Evolutionary conservation across 805 yeast genomes (phyloP).

Genomic region (Metschnikowia cerradonensis): DNA sequence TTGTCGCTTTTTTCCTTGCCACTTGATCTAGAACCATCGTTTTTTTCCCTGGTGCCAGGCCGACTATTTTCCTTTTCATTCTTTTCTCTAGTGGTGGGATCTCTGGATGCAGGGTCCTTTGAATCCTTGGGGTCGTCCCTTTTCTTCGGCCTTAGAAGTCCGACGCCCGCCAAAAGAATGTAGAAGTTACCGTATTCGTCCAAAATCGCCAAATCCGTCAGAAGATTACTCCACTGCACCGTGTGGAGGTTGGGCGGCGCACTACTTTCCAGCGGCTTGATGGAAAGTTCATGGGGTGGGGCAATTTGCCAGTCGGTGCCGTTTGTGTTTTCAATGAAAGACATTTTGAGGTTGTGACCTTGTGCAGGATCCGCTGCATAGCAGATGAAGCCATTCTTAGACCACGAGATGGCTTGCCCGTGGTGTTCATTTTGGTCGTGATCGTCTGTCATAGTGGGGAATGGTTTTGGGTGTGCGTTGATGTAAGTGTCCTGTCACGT

Average conservation of each 20-base stretch:
- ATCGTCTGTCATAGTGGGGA: background rate
- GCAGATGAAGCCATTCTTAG: constrained; percentile 80
- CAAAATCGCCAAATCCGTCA: constrained; percentile 76
- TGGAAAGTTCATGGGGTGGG: constrained; percentile 39
- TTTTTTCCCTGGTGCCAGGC: background rate
- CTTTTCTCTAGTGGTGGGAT: background rate
- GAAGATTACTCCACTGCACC: constrained; percentile 72
- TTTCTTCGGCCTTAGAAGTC: constrained; percentile 20
- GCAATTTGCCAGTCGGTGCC: constrained; percentile 81
- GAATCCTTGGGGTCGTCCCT: background rate
- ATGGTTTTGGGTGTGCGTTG: background rate
- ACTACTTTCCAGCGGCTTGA: constrained; percentile 25
- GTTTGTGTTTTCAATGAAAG: constrained; percentile 68
- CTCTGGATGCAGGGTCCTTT: background rate
- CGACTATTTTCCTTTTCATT: background rate
- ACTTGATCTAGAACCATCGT: background rate
- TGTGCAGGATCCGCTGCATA: constrained; percentile 42
- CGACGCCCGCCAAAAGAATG: constrained; percentile 40
- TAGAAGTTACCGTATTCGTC: constrained; percentile 65
- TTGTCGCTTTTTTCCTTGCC: too few relatives aligned
- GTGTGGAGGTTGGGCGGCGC: constrained; percentile 34
- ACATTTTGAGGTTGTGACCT: constrained; percentile 45
- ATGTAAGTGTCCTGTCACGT: background rate
- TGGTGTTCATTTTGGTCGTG: background rate
- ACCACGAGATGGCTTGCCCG: constrained; percentile 56